Base-by-base conservation (phyloP, 345 rosid genomes). In the Brassica napus region DNA sequence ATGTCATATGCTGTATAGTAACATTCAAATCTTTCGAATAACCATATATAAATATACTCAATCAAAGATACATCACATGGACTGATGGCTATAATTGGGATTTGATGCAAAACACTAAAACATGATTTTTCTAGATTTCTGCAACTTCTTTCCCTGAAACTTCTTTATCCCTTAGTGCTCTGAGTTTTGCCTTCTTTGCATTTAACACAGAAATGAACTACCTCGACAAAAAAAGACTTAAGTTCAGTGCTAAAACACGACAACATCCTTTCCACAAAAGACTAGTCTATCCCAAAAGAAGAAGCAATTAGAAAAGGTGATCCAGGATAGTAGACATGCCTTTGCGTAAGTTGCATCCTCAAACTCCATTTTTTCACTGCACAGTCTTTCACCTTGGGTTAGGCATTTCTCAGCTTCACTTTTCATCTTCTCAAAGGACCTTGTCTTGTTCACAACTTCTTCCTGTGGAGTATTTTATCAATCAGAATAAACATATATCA, bases 381-480 rank as follows among this genome's bases (percentile, higher is more conserved):
- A 73, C 77, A 86, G 78, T 69, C 71, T 89, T 82, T 90, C 91
- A 60, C 94, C 85, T 54, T 54, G 97, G 0, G 80, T 84, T 69
- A 92, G 73, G 66, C 97, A 94, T 79, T 86, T 94, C 86, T 94
- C 97, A 0, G 97, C 94, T 82, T 94, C 97, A 57, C 39, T 79
- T 81, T 86, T 90, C 77, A 94, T 68, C 83, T 82, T 54, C 24
- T 54, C 60, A 35, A 74, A 86, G 1, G 92, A 90, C 71, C 79
- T 86, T 16, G 89, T 88, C 83, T 92, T 89, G 37, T 76, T 82
- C 68, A 89, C 89, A 55, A 88, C 92, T 88, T 91, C 89, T 77
- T 88, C 93, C 91, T 89, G 67, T 10, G 58, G 3, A 75, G 35
- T 55, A 37, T 18, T 42, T 55, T 1, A 68, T 49, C 31, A 28